Evolutionary conservation across 2,329 filamentous ascomycete genomes (phyloP), one percentile per base, ranked within the genome.

Genomic region (Cyclaneusma minus): DNA sequence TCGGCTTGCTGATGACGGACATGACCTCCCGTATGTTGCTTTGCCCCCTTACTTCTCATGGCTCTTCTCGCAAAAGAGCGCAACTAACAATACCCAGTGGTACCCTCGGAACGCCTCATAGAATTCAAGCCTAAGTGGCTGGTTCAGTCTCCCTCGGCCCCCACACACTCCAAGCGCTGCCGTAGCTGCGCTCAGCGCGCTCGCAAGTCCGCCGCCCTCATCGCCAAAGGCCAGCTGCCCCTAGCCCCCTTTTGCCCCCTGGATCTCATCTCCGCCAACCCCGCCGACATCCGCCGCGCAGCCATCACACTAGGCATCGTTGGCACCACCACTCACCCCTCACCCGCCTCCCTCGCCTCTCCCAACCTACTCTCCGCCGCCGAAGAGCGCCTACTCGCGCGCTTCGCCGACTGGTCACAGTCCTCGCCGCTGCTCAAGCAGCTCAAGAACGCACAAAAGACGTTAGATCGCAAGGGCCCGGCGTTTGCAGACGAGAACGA

Each of bases 91-190:
- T 12, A 19, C 13, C 9, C 41, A 47, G 43, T 42, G 3, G 41
- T n/a, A 43, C 24, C 48, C 24, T 22, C 33, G 21, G 48, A 56
- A 25, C 39, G 50, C 5, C 45, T 78, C 16, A 54, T 80, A 29
- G 78, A 87, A 46, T 77, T 87, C 52, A 89, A 89, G 47, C 80
- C 81, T 9, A 89, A 89, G 51, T 89, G 81, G 81, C 64, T 89
- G 14, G 54, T 62, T 6, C 79, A 84, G 46, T 85, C 79, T 3
- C 78, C 74, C 4, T 71, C 68, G 19, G 79, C 80, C 0, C 81
- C 80, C 2, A 14, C 44, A 0, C 50, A 54, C 15, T 66, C 77
- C 21, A 63, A 57, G 26, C 61, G 77, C 26, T 89, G 81, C 51
- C 69, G 81, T 16, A 83, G 76, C 20, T 89, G 81, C 46, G 81